A percentile compares a stretch with the other conserved stretches of the same genome.
These are phyloP conservation scores for Hanseniaspora occidentalis DNA, from an alignment of 805 yeast species.

Conservation along the genomic window DNA sequence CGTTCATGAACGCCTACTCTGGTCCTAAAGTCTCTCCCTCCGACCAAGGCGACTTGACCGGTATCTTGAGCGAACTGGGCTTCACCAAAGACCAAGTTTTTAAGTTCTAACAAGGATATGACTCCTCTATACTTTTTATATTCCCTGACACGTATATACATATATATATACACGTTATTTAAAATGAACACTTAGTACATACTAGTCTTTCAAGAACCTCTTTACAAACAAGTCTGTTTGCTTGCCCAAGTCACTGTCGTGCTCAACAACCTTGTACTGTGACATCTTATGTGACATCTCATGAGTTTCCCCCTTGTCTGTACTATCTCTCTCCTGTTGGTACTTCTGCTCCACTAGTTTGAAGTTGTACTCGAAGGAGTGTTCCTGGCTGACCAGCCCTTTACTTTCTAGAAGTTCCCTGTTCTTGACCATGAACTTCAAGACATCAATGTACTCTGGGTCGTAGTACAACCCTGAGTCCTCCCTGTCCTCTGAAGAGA, in stretches of 20 bases:
- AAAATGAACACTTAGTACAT: neutral
- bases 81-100: conserved; percentile 77
- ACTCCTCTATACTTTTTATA: neutral
- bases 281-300: conserved; percentile 1
- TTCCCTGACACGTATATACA: neutral
- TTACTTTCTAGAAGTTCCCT: too few species aligned
- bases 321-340: too few species aligned
- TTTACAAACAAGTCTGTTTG: neutral
- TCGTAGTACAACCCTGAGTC: conserved; percentile 23
- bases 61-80: conserved; percentile 80
- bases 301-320: neutral
- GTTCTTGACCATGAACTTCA: conserved; percentile 8
- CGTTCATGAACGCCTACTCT: conserved; percentile 73
- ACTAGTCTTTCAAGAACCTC: neutral
- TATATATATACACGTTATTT: neutral
- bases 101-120: conserved; percentile 47
- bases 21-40: conserved; percentile 75
- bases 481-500: too few species aligned
- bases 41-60: conserved; percentile 92
- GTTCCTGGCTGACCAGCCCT: neutral
- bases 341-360: neutral
- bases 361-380: neutral
- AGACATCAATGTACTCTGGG: conserved; percentile 23
- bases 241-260: neutral
- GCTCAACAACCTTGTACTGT: neutral